Conservation (phyloP, 1,284 basidiomycete genomes). For the Termitomyces sp. region DNA sequence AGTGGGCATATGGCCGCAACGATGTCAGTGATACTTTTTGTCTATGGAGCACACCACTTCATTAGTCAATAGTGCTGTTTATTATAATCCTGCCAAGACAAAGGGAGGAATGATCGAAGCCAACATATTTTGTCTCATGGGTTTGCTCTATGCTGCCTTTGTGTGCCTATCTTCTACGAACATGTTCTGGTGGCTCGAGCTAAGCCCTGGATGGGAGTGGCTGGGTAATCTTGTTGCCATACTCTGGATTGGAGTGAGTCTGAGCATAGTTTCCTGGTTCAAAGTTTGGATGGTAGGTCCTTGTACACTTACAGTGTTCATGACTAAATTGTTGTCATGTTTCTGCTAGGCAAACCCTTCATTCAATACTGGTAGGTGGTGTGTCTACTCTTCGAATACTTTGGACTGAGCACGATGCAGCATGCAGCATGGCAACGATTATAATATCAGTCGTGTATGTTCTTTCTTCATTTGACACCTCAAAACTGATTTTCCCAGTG, state of each 20-base stretch:
- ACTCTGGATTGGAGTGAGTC: constrained; percentile 77
- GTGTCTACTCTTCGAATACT: not conserved
- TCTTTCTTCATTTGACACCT: not conserved
- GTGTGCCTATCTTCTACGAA: constrained; percentile 76
- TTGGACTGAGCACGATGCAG: constrained; percentile 31
- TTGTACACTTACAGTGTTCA: not conserved
- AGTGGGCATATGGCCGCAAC: constrained; percentile 91
- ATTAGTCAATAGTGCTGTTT: constrained; percentile 54
- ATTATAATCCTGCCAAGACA: constrained; percentile 83
- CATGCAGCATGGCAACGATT: constrained; percentile 88
- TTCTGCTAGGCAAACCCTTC: constrained; percentile 61
- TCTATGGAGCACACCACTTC: not conserved
- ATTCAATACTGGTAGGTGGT: constrained; percentile 78
- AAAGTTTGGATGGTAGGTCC: constrained; percentile 75
- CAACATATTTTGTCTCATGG: constrained; percentile 71
- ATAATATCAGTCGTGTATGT: constrained; percentile 80
- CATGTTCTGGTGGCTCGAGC: constrained; percentile 75
- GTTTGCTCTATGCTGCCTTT: constrained; percentile 66
- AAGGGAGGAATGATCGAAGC: constrained; percentile 90
- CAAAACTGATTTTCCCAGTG: constrained; percentile 33
- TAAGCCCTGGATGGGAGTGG: constrained; percentile 63
- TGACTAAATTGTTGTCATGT: not conserved
- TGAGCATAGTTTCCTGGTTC: constrained; percentile 80
- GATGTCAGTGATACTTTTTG: constrained; percentile 44
- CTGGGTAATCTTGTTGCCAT: constrained; percentile 66